Conservation (phyloP, 106 monocot genomes). For the Dactylorhiza incarnata region DNA sequence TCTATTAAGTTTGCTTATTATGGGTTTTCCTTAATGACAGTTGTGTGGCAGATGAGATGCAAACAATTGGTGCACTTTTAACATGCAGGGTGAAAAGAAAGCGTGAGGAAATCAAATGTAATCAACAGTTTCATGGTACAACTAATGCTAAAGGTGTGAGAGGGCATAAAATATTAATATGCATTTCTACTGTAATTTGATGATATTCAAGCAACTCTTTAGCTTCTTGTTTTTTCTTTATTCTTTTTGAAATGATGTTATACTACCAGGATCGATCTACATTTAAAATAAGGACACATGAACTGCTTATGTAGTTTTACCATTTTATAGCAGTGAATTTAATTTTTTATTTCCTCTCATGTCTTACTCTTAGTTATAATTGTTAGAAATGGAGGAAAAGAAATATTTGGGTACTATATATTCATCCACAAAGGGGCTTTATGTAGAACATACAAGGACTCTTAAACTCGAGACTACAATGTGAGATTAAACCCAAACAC, state of each 20-base stretch:
- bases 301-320: not conserved
- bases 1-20: not conserved
- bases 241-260: not conserved
- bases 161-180: not conserved
- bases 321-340: not conserved
- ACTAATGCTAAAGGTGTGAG: not conserved
- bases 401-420: no score
- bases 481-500: no score
- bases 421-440: no score
- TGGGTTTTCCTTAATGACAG: conserved; percentile 21
- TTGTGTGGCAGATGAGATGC: conserved; percentile 79
- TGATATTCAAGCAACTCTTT: not conserved
- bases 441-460: no score
- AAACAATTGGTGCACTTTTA: conserved; percentile 80
- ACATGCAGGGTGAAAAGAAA: conserved; percentile 88
- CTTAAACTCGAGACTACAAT: no score
- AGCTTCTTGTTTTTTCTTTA: not conserved
- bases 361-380: no score
- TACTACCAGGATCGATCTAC: not conserved
- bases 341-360: not conserved
- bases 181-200: not conserved
- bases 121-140: conserved; percentile 5
- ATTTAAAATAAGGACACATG: not conserved
- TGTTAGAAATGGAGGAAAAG: no score
- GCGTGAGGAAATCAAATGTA: conserved; percentile 27